phyloP scores from a whole-genome alignment of 257 asterid species.

The Verbena officinalis region DNA sequence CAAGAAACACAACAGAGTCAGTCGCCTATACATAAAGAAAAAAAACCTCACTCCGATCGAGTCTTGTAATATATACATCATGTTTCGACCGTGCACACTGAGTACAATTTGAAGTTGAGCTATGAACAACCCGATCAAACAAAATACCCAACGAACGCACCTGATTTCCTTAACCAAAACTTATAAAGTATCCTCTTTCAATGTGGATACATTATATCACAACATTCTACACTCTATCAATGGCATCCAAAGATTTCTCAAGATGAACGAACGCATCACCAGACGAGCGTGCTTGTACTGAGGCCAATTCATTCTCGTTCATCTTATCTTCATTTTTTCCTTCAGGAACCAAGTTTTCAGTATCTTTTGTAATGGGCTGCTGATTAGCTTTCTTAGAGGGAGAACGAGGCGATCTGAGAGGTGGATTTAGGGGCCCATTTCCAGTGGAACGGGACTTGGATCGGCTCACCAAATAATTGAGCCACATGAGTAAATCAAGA shows the following conservation, averaged over 20 bases:
- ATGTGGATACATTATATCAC: not conserved
- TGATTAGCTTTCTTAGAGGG: conserved; percentile 19
- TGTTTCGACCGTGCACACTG: not conserved
- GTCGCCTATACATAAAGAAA: conserved; percentile 6
- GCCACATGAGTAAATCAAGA: conserved; percentile 70
- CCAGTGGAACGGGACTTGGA: conserved; percentile 38
- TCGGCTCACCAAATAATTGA: conserved; percentile 56
- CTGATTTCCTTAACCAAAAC: too few relatives aligned
- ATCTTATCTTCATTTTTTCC: conserved; percentile 15
- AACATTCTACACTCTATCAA: conserved; percentile 20
- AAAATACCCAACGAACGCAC: too few relatives aligned
- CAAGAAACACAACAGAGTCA: too few relatives aligned
- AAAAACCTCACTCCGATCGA: not conserved
- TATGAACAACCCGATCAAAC: too few relatives aligned
- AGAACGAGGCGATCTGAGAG: conserved; percentile 23
- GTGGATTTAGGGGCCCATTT: conserved; percentile 25
- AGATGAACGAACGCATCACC: conserved; percentile 7
- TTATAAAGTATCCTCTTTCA: too few relatives aligned
- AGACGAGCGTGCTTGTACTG: not conserved
- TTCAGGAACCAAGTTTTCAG: conserved; percentile 10
- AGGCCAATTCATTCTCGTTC: not conserved
- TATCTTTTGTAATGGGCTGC: conserved; percentile 19
- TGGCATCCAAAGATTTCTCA: conserved; percentile 33
- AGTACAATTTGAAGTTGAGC: too few relatives aligned
- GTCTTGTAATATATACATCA: conserved; percentile 15